These are phyloP conservation scores for Nothomitra cinnamomea DNA, from an alignment of 2,329 filamentous ascomycete genomes.

Conservation along the genomic window DNA sequence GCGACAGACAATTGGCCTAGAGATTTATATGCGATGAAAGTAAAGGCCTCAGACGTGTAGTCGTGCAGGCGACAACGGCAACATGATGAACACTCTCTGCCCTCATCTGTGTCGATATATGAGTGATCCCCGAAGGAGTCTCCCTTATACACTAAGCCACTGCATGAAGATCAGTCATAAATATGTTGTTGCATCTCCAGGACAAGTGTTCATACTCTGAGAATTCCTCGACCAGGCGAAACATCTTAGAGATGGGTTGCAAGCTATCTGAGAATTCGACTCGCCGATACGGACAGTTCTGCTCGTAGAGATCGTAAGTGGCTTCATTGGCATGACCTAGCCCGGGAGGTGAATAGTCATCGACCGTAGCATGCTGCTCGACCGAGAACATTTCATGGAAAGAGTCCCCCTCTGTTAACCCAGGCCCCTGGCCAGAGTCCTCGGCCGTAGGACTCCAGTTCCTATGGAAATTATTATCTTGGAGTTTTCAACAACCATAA, in stretches of 20 bases:
- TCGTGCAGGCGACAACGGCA: background rate
- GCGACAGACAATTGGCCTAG: background rate
- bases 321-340: background rate
- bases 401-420: background rate
- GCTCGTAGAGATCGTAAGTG: background rate
- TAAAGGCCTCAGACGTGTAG: background rate
- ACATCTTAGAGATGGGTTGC: background rate
- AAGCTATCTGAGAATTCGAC: background rate
- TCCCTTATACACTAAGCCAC: background rate
- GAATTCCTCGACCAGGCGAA: background rate
- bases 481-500: background rate
- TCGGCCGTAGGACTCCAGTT: background rate
- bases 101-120: background rate
- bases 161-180: background rate
- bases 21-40: background rate
- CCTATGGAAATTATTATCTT: background rate
- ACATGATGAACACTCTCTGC: background rate
- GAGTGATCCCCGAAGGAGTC: slow-evolving; percentile 1
- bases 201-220: background rate
- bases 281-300: background rate
- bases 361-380: background rate
- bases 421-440: background rate
- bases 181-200: background rate
- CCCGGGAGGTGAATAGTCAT: background rate
- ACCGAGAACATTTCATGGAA: background rate